Evolutionary conservation across 345 rosid genomes (phyloP), one percentile per base, ranked within the genome.

Genomic region (Luvunga scandens): DNA sequence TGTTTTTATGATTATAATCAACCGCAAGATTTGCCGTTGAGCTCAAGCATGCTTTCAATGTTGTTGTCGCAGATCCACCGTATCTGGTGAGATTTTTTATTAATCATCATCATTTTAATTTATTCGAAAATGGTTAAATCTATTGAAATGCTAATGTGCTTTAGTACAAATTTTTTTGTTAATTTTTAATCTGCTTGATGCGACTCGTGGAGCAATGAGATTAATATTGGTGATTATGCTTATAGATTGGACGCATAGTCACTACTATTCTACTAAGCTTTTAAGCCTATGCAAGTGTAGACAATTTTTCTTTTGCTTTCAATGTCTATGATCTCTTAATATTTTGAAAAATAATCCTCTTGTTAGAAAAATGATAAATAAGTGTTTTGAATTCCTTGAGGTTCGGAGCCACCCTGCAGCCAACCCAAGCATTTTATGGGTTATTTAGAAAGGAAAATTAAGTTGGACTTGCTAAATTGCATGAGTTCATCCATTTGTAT

Each of bases 21-120:
- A 50, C 96, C 98, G 0, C 90, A 88, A 81, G 90, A 88, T 27
- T 72, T 95, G 79, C 93, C 98, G 0, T 10, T 53, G 72, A 90
- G 77, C 80, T 95, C 24, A 90, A 89, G 79, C 91, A 95, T 77
- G 76, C 84, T 73, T 95, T 86, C 73, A 74, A 80, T 50, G 82
- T 95, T 67, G 86, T 95, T 16, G 91, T 95, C 76, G 99, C 96
- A 12, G 98, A 95, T 88, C 98, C 99, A 85, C 98, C 99, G 28
- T 95, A 95, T 66, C 84, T 95, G 90, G 99, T 53, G 57, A 53
- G 57, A 53, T 53, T 36, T n/a, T n/a, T 36, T 36, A 53, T 53
- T 13, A 45, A 45, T 45, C 50, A 13, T n/a, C n/a, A n/a, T 3
- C 50, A 45, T 45, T 45, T 45, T 45, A 45, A 45, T 45, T 45